A percentile compares a stretch with the other conserved stretches of the same genome.
phyloP scores from a whole-genome alignment of 2,329 filamentous ascomycete genomes.

The Claviceps arundinis region DNA sequence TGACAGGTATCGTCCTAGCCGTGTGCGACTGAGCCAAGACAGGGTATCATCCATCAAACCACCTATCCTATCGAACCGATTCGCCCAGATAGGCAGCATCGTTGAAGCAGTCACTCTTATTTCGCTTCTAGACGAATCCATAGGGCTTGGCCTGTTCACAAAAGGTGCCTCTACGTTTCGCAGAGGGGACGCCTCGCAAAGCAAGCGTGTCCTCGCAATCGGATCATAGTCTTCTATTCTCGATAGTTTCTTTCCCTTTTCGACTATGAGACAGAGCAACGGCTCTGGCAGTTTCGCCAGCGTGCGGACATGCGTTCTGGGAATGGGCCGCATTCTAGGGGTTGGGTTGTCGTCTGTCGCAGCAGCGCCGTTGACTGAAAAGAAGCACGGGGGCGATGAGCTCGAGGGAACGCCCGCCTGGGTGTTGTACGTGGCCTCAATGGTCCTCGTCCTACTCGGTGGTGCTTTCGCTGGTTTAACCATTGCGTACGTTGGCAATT shows the following conservation, averaged over 20 bases:
- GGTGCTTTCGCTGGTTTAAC: slow-evolving; percentile 93
- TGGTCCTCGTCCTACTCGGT: slow-evolving; percentile 70
- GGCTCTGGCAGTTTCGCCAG: slow-evolving; percentile 22
- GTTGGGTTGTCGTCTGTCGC: slow-evolving; percentile 34
- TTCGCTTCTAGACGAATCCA: neutral
- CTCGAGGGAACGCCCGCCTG: slow-evolving; percentile 54
- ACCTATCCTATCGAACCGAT: neutral
- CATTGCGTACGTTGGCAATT: slow-evolving; percentile 50
- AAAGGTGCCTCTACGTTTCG: neutral
- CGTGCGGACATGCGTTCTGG: slow-evolving; percentile 35
- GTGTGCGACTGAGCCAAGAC: neutral
- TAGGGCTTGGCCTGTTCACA: neutral
- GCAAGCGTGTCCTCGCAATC: neutral
- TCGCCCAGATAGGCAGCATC: neutral
- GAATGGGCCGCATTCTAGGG: slow-evolving; percentile 37
- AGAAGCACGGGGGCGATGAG: slow-evolving; percentile 31
- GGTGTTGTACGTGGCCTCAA: slow-evolving; percentile 68
- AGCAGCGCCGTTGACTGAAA: slow-evolving; percentile 29
- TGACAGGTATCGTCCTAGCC: neutral
- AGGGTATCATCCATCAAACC: neutral
- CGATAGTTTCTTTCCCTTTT: neutral
- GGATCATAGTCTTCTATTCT: neutral
- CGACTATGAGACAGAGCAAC: slow-evolving; percentile 15
- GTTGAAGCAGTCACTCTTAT: neutral
- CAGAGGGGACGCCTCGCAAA: neutral